These are phyloP conservation scores for Scedosporium aurantiacum DNA, from an alignment of 2,329 filamentous ascomycete genomes.

Conservation along the genomic window DNA sequence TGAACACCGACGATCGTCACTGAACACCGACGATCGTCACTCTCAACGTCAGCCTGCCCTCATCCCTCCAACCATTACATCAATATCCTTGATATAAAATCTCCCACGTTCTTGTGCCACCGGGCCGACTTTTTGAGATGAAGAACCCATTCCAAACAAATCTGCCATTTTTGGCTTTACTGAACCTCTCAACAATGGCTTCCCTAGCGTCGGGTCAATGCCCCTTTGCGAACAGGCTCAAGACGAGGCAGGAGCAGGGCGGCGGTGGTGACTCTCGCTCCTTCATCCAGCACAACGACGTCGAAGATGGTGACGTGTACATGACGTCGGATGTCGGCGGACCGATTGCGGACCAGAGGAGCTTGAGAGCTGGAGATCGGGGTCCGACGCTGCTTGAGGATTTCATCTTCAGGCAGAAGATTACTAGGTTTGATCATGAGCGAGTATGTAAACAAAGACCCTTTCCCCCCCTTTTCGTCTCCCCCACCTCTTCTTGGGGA, in stretches of 20 bases:
- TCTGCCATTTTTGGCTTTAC: not conserved
- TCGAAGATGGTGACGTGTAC: conserved; percentile 43
- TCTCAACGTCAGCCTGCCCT: no score
- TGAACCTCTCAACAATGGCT: conserved; percentile 10
- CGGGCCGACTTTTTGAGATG: not conserved
- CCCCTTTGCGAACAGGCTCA: conserved; percentile 21
- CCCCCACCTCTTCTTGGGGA: no score
- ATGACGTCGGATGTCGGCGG: conserved; percentile 58
- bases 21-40: no score
- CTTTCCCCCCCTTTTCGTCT: not conserved
- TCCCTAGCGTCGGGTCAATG: conserved; percentile 20
- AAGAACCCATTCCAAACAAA: not conserved
- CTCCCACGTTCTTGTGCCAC: not conserved
- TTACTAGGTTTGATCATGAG: conserved; percentile 61
- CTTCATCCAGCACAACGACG: conserved; percentile 24
- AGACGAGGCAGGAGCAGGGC: conserved; percentile 14
- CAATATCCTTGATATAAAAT: not conserved
- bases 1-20: no score
- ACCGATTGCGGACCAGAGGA: conserved; percentile 55
- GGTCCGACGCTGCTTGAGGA: conserved; percentile 62
- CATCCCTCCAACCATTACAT: no score
- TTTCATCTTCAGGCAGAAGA: conserved; percentile 63
- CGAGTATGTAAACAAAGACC: conserved; percentile 32
- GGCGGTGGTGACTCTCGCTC: conserved; percentile 15
- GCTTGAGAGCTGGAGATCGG: conserved; percentile 53